A percentile compares a stretch with the other conserved stretches of the same genome.
phyloP scores from a whole-genome alignment of 2,329 filamentous ascomycete species.

The Metarhizium anisopliae region DNA sequence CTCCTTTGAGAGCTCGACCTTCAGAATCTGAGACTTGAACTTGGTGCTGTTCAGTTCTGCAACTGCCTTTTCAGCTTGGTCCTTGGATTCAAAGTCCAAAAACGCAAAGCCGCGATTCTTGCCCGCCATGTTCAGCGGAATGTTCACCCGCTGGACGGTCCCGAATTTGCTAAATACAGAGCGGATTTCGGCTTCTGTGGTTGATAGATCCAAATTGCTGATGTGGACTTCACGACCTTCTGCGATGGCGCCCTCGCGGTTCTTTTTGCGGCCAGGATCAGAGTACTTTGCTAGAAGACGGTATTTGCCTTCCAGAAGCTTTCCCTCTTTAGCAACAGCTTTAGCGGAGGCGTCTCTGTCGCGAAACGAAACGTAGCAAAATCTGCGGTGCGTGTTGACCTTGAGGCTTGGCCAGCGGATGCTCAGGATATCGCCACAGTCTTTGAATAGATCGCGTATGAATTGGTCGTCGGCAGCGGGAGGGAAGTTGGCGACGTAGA shows the following conservation, averaged over 20 bases:
- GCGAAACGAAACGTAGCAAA: constrained; percentile 92
- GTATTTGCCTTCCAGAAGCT: constrained; percentile 56
- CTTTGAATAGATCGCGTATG: constrained; percentile 58
- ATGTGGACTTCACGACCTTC: constrained; percentile 84
- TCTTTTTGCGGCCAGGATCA: constrained; percentile 68
- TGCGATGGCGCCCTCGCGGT: constrained; percentile 69
- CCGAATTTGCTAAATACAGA: constrained; percentile 70
- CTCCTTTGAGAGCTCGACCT: constrained; percentile 52
- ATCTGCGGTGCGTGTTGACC: constrained; percentile 78
- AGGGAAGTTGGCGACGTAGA: constrained; percentile 89
- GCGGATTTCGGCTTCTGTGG: constrained; percentile 59
- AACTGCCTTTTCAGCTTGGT: constrained; percentile 57
- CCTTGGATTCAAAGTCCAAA: constrained; percentile 63
- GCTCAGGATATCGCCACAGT: constrained; percentile 74
- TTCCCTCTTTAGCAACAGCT: constrained; percentile 66
- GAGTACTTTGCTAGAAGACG: constrained; percentile 74
- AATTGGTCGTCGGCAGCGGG: constrained; percentile 63
- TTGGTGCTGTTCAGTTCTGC: constrained; percentile 62
- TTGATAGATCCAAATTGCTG: constrained; percentile 53
- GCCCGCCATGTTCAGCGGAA: constrained; percentile 60
- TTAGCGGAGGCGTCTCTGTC: constrained; percentile 57
- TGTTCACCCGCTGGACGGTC: constrained; percentile 59
- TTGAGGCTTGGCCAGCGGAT: constrained; percentile 88
- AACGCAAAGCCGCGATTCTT: constrained; percentile 72
- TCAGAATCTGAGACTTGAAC: constrained; percentile 57